These are phyloP conservation scores for Passiflora organensis DNA, from an alignment of 345 rosid species.

Conservation along the genomic window DNA sequence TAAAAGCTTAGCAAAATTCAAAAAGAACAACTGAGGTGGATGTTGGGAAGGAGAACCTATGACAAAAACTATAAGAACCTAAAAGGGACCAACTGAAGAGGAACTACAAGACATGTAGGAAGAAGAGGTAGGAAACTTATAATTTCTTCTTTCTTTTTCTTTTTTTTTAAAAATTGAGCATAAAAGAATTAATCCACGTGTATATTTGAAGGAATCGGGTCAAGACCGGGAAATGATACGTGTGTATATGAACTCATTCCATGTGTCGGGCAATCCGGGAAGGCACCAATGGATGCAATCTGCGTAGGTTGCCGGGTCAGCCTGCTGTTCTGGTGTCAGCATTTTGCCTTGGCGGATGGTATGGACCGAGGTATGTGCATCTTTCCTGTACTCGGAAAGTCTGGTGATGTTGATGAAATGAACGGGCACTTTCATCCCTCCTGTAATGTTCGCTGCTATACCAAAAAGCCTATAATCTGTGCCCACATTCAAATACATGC, in stretches of 20 bases:
- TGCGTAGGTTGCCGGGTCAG: constrained; percentile 73
- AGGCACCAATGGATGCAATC: constrained; percentile 99
- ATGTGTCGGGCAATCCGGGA: constrained; percentile 87
- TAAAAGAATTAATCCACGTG: too few relatives aligned
- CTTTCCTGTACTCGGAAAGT: constrained; percentile 79
- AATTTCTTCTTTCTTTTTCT: too few relatives aligned
- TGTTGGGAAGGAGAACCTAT: too few relatives aligned
- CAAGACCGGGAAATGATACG: constrained; percentile 62
- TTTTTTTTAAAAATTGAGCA: too few relatives aligned
- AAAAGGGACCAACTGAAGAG: too few relatives aligned
- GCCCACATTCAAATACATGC: constrained; percentile 56
- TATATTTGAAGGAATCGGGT: constrained; percentile 15
- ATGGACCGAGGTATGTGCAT: constrained; percentile 81
- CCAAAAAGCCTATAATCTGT: constrained; percentile 60
- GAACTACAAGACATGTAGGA: too few relatives aligned
- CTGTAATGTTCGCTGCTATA: constrained; percentile 46
- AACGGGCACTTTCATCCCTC: constrained; percentile 46
- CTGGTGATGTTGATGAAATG: constrained; percentile 64
- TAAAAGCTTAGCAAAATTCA: too few relatives aligned
- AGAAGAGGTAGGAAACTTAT: too few relatives aligned
- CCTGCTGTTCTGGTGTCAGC: constrained; percentile 66
- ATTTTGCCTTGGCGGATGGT: constrained; percentile 81
- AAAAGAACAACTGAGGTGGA: too few relatives aligned
- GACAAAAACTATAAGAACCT: too few relatives aligned
- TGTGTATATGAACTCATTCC: constrained; percentile 84